phyloP scores from a whole-genome alignment of 176 grass and related monocot genomes.

The Echinochloa phyllopogon region DNA sequence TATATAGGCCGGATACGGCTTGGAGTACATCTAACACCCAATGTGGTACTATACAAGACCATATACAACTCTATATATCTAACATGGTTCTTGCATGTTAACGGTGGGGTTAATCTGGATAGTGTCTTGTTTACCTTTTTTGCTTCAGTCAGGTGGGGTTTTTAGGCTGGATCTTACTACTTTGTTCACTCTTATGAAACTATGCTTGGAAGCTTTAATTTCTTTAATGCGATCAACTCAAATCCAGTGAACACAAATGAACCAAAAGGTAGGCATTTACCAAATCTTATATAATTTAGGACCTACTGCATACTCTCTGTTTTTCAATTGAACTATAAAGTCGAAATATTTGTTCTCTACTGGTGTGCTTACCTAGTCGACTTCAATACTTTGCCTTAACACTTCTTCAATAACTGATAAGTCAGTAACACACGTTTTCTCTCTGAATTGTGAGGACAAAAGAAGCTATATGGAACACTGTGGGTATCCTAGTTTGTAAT shows the following conservation, averaged over 20 bases:
- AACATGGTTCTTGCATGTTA: background rate
- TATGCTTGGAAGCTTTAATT: background rate
- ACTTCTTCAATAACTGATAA: background rate
- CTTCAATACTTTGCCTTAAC: background rate
- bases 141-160: background rate
- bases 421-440: background rate
- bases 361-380: background rate
- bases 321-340: slow-evolving; percentile 11
- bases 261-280: background rate
- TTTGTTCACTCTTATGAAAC: slow-evolving; percentile 1
- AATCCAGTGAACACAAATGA: background rate
- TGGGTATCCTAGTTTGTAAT: background rate
- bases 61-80: too few relatives aligned
- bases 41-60: too few relatives aligned
- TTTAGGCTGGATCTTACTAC: slow-evolving; percentile 10
- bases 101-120: background rate
- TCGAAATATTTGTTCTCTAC: background rate
- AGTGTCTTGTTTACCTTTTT: background rate
- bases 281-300: background rate
- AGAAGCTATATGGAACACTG: background rate
- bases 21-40: too few relatives aligned
- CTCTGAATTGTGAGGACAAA: background rate
- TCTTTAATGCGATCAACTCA: background rate
- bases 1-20: too few relatives aligned
- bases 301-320: background rate